A percentile compares a stretch with the other conserved stretches of the same genome.
Conservation (phyloP, 345 rosid genomes). For the Eutrema heterophyllum region DNA sequence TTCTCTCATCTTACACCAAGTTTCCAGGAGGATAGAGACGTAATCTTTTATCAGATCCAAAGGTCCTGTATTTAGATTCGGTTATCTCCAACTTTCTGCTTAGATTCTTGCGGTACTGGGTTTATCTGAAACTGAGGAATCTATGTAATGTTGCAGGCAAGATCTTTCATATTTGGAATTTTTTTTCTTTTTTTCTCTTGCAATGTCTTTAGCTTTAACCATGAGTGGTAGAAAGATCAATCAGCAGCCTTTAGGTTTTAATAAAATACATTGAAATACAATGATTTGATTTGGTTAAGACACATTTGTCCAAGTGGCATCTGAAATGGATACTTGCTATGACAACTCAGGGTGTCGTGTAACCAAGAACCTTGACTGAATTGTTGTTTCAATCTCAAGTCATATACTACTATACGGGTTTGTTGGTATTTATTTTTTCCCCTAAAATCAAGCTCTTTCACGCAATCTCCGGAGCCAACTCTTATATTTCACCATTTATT, state of each 20-base stretch:
- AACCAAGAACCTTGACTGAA: conserved; percentile 23
- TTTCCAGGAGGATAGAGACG: neutral
- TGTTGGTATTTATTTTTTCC: conserved; percentile 10
- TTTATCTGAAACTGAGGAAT: neutral
- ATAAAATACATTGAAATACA: neutral
- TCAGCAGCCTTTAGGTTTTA: neutral
- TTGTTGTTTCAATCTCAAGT: neutral
- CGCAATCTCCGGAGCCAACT: conserved; percentile 51
- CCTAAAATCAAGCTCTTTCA: conserved; percentile 14
- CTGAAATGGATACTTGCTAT: conserved; percentile 9
- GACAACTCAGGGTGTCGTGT: conserved; percentile 29
- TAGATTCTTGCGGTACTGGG: conserved; percentile 5
- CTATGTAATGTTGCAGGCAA: conserved; percentile 11
- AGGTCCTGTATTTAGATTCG: neutral
- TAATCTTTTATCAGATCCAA: neutral
- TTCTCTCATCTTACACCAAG: neutral
- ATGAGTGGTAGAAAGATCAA: neutral
- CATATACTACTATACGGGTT: conserved; percentile 1
- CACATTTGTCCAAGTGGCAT: neutral
- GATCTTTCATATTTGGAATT: conserved; percentile 2
- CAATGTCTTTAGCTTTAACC: neutral
- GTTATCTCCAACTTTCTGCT: neutral
- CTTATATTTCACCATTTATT: conserved; percentile 26
- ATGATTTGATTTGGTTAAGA: neutral
- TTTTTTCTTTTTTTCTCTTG: neutral